Base-by-base conservation (phyloP, 352 stramenopile species). In the Paralagenidium karlingii region DNA sequence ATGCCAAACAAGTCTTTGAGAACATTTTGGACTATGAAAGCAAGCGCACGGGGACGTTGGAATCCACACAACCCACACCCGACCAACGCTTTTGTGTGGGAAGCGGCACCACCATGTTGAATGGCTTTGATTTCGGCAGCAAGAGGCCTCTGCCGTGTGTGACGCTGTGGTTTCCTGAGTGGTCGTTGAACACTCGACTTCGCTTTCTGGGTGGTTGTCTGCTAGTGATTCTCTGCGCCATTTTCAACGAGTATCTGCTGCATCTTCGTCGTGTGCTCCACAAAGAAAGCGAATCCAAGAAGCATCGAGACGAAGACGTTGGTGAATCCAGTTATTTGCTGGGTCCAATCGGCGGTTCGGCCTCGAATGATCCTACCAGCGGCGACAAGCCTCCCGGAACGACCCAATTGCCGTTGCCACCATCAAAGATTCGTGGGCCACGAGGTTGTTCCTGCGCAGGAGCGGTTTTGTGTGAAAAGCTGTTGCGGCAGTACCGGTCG, bases 161-260 rank as follows among this genome's bases (percentile, higher is more conserved):
- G 12, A 28, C 82, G 45, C 59, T 85, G 22, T 85, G 71, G 71
- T 85, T 85, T 41, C 66, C 68, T 37, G 68, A 66, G 11, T 85
- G 71, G 71, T 59, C 82, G 21, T 48, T 85, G 24, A 63, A 67
- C 27, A 77, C 71, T 21, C 59, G 51, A 7, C 50, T 57, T 45
- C 54, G 57, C 8, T 85, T 81, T 49, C 34, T 74, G 8, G 40
- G 69, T 11, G 68, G 66, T 3, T 79, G 68, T 13, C 13, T 77
- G 19, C 43, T 66, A 3, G 66, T 85, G 30, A 61, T 64, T 13
- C 50, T 78, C 4, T 58, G 60, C 27, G 71, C 66, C 3, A 58
- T 82, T 36, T 73, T 82, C 32, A 85, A 85, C 45, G 71, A 85
- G 34, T 85, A 82, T 43, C 30, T 85, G 46, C 45, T 85, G 37